phyloP scores from a whole-genome alignment of 1,284 basidiomycete genomes.

The Malassezia psittaci region DNA sequence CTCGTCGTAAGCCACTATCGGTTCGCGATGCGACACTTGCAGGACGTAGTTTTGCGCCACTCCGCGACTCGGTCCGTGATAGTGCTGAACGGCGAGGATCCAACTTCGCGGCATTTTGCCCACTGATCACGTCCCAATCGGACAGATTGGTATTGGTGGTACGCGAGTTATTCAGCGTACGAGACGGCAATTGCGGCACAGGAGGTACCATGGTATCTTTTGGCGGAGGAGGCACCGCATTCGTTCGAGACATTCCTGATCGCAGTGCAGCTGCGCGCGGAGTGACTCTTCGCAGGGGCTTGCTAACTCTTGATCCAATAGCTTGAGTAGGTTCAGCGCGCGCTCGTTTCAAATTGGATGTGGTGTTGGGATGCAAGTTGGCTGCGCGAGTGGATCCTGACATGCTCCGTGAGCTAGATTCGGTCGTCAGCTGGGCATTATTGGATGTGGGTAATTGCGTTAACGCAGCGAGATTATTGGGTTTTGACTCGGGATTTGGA shows the following conservation, averaged over 20 bases:
- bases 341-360: constrained; percentile 7
- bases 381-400: no score
- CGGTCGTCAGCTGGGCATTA: no score
- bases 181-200: neutral
- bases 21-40: constrained; percentile 16
- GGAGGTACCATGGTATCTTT: constrained; percentile 6
- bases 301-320: neutral
- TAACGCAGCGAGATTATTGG: no score
- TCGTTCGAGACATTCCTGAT: constrained; percentile 9
- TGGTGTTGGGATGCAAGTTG: no score
- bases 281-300: constrained; percentile 11
- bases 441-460: no score
- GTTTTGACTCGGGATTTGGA: no score
- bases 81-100: neutral
- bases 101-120: neutral
- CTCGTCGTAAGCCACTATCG: constrained; percentile 13
- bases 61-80: neutral
- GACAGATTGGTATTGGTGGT: neutral
- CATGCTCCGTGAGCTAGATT: no score
- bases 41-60: neutral
- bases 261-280: constrained; percentile 16
- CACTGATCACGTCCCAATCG: no score
- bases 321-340: constrained; percentile 15
- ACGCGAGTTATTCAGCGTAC: constrained; percentile 10
- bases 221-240: neutral